Evolutionary conservation across 345 rosid species (phyloP).

Genomic region (Brassica incana): DNA sequence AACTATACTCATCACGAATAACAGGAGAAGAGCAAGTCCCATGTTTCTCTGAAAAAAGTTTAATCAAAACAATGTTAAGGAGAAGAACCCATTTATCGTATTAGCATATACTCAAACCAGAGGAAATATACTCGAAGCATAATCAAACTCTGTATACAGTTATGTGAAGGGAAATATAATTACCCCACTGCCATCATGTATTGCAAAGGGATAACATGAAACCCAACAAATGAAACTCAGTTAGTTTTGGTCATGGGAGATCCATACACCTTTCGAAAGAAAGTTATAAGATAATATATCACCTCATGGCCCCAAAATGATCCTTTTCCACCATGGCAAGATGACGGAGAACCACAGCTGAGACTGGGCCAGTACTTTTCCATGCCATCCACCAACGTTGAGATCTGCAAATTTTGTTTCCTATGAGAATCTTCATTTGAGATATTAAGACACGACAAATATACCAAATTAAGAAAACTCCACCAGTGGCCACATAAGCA

Average conservation of each 20-base stretch:
- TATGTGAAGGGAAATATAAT: slow-evolving; percentile 27
- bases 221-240: slow-evolving; percentile 36
- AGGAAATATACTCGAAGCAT: neutral
- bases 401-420: slow-evolving; percentile 47
- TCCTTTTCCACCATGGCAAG: slow-evolving; percentile 65
- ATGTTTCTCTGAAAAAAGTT: slow-evolving; percentile 72
- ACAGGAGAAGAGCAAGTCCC: slow-evolving; percentile 92
- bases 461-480: neutral
- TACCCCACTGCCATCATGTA: slow-evolving; percentile 82
- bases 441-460: slow-evolving; percentile 8
- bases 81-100: neutral
- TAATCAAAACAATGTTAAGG: slow-evolving; percentile 1
- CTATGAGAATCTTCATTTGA: slow-evolving; percentile 9
- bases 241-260: slow-evolving; percentile 39
- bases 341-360: slow-evolving; percentile 60
- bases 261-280: neutral
- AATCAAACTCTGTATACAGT: neutral
- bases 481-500: neutral
- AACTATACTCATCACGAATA: slow-evolving; percentile 71
- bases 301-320: slow-evolving; percentile 91
- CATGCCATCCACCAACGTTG: slow-evolving; percentile 54
- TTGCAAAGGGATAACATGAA: slow-evolving; percentile 43
- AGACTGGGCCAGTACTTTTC: slow-evolving; percentile 80
- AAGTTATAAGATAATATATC: slow-evolving; percentile 14
- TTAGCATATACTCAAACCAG: slow-evolving; percentile 2